Percentiles rank a stretch among this genome's conserved stretches.
Evolutionary conservation across 2,329 filamentous ascomycete genomes (phyloP).

Genomic region (Botrytis paeoniae): DNA sequence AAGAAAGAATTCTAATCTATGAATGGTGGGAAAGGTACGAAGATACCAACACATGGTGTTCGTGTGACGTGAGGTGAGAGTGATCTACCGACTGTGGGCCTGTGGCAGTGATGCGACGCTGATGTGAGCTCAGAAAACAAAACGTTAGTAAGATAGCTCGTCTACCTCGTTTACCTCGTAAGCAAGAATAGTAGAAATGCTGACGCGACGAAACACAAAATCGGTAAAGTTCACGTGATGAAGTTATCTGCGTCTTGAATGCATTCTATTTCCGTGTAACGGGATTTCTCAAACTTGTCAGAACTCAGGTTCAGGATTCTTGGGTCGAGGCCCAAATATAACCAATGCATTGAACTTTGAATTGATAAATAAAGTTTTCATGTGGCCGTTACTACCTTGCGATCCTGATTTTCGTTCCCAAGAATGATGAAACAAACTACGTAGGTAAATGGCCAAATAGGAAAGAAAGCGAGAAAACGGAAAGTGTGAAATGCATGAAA

Average conservation of each 20-base stretch:
- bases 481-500: background rate
- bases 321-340: background rate
- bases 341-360: background rate
- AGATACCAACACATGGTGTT: background rate
- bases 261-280: background rate
- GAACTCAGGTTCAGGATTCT: background rate
- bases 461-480: background rate
- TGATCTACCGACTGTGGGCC: background rate
- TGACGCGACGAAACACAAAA: background rate
- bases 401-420: background rate
- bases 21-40: background rate
- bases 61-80: background rate
- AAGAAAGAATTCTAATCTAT: background rate
- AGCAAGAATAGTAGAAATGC: background rate
- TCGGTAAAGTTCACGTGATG: background rate
- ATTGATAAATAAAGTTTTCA: background rate
- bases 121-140: background rate
- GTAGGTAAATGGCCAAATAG: background rate
- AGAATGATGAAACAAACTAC: background rate
- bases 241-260: background rate
- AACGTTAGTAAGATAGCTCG: background rate
- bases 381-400: constrained; percentile 4
- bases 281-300: background rate
- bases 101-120: background rate
- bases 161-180: background rate